Conservation (phyloP, 23 red algal species). For the Cyanidium caldarium region DNA sequence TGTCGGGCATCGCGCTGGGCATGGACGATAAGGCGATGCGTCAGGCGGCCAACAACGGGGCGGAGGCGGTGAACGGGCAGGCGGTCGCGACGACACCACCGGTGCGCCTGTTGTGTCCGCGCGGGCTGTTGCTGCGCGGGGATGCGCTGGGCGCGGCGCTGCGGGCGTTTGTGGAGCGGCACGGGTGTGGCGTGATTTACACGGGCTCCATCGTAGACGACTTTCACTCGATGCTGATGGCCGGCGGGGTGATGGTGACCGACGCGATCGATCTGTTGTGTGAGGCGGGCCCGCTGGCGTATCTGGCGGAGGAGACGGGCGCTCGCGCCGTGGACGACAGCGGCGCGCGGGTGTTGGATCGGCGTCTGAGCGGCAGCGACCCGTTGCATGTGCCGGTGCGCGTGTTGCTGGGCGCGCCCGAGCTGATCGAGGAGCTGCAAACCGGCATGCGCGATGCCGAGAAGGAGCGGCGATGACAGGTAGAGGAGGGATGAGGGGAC, state of each 20-base stretch:
- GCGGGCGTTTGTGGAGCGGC: conserved; percentile 12
- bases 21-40: background rate
- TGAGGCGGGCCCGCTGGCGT: conserved; percentile 81
- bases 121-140: conserved; percentile 10
- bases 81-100: background rate
- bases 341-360: conserved; percentile 55
- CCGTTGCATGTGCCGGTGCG: background rate
- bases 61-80: background rate
- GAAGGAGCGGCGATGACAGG: no score
- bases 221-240: conserved; percentile 50
- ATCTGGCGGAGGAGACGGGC: conserved; percentile 74
- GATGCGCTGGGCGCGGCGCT: conserved; percentile 12
- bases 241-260: conserved; percentile 57
- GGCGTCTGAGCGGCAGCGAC: background rate
- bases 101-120: conserved; percentile 26
- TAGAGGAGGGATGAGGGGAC: no score
- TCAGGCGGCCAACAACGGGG: background rate
- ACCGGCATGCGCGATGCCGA: no score
- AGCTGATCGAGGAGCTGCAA: no score
- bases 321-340: conserved; percentile 44
- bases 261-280: conserved; percentile 73
- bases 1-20: background rate
- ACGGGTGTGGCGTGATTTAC: conserved; percentile 29
- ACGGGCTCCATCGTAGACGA: conserved; percentile 61
- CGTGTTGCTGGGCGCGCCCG: no score